A percentile compares a stretch with the other conserved stretches of the same genome.
phyloP scores from a whole-genome alignment of 169 alveolate species.

The Plasmodium inui region DNA sequence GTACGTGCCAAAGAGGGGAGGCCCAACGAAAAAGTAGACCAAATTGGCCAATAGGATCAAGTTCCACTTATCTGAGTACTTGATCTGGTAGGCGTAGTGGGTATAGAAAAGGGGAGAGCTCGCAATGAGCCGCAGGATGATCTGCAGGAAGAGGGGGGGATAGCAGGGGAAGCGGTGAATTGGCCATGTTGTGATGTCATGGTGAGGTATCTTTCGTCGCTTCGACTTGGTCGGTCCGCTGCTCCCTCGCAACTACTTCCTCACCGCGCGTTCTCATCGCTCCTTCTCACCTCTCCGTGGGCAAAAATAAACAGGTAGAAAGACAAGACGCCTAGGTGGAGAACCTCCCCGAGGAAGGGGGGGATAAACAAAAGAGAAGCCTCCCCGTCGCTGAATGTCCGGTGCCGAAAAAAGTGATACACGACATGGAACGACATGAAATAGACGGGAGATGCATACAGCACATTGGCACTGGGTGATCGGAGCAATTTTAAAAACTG shows the following conservation, averaged over 20 bases:
- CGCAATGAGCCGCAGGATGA: constrained; percentile 36
- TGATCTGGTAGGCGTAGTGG: constrained; percentile 66
- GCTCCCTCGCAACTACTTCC: neutral
- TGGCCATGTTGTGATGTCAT: neutral
- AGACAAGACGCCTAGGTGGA: constrained; percentile 32
- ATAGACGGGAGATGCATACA: constrained; percentile 69
- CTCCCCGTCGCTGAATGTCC: neutral
- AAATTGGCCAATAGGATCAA: constrained; percentile 34
- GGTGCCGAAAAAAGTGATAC: neutral
- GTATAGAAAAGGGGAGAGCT: constrained; percentile 52
- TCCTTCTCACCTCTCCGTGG: constrained; percentile 54
- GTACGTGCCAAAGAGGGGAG: constrained; percentile 71
- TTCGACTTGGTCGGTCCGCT: no score
- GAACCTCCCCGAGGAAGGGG: constrained; percentile 14
- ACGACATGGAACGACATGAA: constrained; percentile 45
- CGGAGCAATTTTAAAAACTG: constrained; percentile 75
- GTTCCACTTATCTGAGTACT: constrained; percentile 68
- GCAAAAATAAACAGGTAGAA: constrained; percentile 55
- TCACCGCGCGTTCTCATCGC: no score
- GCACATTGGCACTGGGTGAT: constrained; percentile 26
- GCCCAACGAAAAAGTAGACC: constrained; percentile 65
- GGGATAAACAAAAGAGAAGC: neutral
- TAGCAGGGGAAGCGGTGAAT: neutral
- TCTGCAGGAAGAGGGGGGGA: constrained; percentile 27
- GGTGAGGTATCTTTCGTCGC: neutral